Evolutionary conservation across 2,329 filamentous ascomycete genomes (phyloP), one percentile per base, ranked within the genome.

Genomic region (Alternaria sp.): DNA sequence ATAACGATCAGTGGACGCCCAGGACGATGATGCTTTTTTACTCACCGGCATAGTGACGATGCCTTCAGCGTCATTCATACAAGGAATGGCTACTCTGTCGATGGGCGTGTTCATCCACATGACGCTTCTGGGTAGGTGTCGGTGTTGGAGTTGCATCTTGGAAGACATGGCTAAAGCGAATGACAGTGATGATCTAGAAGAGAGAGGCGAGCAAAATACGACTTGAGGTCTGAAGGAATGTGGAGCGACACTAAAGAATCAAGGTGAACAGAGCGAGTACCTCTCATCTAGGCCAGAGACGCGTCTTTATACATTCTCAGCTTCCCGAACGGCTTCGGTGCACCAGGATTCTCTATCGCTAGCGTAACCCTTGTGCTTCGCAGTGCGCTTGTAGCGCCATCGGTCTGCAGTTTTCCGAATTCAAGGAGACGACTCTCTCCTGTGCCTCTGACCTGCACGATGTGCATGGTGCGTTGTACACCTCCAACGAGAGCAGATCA

Each of bases 31-130:
- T 19, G 6, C 11, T 11, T 15, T 21, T 28, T 36, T n/a, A 72
- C 76, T 26, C 58, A 80, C 77, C 11, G 78, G 78, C 70, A 79
- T 73, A 19, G 71, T 78, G 25, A 65, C 76, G 17, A 78, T 72
- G 26, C 74, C 77, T 15, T 75, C 73, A 23, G 63, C 64, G 25
- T 75, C 71, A 56, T 74, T 68, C 65, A 78, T 76, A 55, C 59
- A 75, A 46, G 68, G 70, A 53, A 75, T 62, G 25, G 71, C 61
- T 49, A 73, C 61, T 45, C 67, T 73, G 59, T 74, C 69, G 55
- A 73, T 66, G 57, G 70, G 67, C 54, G 57, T 62, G 40, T 71
- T 68, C 30, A 72, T 69, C 63, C 75, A 78, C 75, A 78, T 77
- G 26, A 51, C 59, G 57, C 19, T 61, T 45, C 15, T 19, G 26